Evolutionary conservation across 192 early-diverging fungal species (phyloP).

Genomic region (Podila clonocystis): DNA sequence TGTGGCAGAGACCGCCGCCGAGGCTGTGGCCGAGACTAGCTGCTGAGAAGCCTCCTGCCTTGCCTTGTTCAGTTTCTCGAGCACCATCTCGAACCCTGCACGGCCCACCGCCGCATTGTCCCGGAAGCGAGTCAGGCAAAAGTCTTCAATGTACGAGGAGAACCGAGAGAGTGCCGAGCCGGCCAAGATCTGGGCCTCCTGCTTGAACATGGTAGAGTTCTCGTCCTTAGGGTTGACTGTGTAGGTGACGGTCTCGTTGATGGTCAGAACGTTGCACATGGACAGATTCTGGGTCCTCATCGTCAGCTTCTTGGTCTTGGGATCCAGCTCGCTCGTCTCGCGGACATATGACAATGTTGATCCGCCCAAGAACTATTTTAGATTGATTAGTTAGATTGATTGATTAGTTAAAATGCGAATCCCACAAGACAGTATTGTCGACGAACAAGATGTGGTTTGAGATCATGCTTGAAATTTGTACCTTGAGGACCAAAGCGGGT

Average conservation of each 20-base stretch:
- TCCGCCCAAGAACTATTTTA: slow-evolving; percentile 69
- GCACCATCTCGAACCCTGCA: slow-evolving; percentile 85
- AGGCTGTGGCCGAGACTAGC: slow-evolving; percentile 17
- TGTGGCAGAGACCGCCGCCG: slow-evolving; percentile 13
- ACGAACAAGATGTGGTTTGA: neutral
- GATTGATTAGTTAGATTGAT: slow-evolving; percentile 21
- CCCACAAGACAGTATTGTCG: neutral
- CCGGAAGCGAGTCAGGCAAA: slow-evolving; percentile 86
- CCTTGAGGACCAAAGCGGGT: slow-evolving; percentile 76
- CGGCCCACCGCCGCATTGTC: slow-evolving; percentile 89
- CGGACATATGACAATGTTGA: slow-evolving; percentile 82
- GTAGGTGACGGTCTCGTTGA: slow-evolving; percentile 90
- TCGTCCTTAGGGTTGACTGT: slow-evolving; percentile 66
- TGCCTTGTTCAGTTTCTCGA: slow-evolving; percentile 65
- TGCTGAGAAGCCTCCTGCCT: slow-evolving; percentile 27
- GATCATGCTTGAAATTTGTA: slow-evolving; percentile 23
- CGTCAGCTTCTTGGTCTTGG: slow-evolving; percentile 70
- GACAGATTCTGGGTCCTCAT: slow-evolving; percentile 89
- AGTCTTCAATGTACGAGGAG: slow-evolving; percentile 83
- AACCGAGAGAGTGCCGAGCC: slow-evolving; percentile 74
- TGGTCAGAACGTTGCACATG: slow-evolving; percentile 83
- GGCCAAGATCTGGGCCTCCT: slow-evolving; percentile 86
- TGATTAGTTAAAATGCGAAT: neutral
- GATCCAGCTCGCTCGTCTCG: slow-evolving; percentile 91
- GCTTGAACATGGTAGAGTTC: slow-evolving; percentile 74